Conservation (phyloP, 2,329 filamentous ascomycete genomes). For the Botrytis medusae region DNA sequence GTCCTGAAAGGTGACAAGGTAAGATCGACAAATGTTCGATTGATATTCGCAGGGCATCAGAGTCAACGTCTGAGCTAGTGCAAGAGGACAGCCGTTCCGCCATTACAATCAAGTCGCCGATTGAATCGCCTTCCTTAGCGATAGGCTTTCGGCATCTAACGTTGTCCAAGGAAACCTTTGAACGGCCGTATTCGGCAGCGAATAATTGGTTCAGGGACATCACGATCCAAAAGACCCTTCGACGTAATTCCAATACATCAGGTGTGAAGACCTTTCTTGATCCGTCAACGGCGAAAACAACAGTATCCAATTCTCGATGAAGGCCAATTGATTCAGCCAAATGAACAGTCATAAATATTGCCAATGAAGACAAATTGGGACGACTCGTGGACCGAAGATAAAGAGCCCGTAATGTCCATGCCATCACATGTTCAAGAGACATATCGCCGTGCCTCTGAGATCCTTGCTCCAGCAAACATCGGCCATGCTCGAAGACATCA, state of each 20-base stretch:
- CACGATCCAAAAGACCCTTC: constrained; percentile 32
- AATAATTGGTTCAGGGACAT: constrained; percentile 30
- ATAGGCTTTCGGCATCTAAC: constrained; percentile 24
- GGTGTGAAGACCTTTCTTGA: constrained; percentile 18
- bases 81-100: constrained; percentile 22
- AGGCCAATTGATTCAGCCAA: constrained; percentile 37
- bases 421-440: constrained; percentile 31
- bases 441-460: constrained; percentile 21
- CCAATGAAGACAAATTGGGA: constrained; percentile 35
- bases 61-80: constrained; percentile 1
- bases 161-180: constrained; percentile 27
- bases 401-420: constrained; percentile 34
- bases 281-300: constrained; percentile 20
- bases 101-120: constrained; percentile 27
- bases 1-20: constrained; percentile 13
- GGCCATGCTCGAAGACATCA: constrained; percentile 33
- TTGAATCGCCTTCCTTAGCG: constrained; percentile 24
- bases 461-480: constrained; percentile 31
- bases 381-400: constrained; percentile 36
- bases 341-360: constrained; percentile 34
- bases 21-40: constrained; percentile 17
- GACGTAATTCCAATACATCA: constrained; percentile 26
- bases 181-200: constrained; percentile 30
- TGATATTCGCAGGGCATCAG: background rate
- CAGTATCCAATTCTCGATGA: constrained; percentile 33